These are phyloP conservation scores for Penicillium sp. DNA, from an alignment of 2,329 filamentous ascomycete species.

Conservation along the genomic window DNA sequence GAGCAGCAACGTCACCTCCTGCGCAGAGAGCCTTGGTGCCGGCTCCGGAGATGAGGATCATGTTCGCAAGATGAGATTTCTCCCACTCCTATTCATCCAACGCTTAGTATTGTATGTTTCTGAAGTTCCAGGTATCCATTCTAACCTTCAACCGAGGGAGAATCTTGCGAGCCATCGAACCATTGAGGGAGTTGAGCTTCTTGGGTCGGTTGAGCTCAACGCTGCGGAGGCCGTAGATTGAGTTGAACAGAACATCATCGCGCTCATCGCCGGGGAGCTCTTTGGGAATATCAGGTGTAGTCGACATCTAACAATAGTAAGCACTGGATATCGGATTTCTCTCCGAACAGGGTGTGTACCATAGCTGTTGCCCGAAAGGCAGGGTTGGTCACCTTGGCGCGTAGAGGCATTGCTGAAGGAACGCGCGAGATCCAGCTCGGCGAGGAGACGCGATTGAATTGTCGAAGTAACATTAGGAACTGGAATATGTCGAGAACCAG, in stretches of 20 bases:
- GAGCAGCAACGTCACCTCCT: conserved; percentile 80
- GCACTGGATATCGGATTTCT: conserved; percentile 9
- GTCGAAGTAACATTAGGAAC: conserved; percentile 46
- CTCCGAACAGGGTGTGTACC: conserved; percentile 44
- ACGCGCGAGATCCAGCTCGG: conserved; percentile 48
- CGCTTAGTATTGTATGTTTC: conserved; percentile 12
- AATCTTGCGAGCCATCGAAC: conserved; percentile 94
- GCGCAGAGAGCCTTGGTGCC: conserved; percentile 86
- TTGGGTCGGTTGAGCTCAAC: conserved; percentile 90
- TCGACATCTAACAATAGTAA: conserved; percentile 43
- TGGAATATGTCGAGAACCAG: conserved; percentile 18
- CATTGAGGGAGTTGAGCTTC: conserved; percentile 90
- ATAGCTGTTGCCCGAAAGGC: conserved; percentile 53
- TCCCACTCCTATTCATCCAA: conserved; percentile 67
- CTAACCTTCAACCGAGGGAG: conserved; percentile 69
- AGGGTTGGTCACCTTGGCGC: conserved; percentile 68
- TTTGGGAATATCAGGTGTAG: conserved; percentile 39
- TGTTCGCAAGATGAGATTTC: conserved; percentile 89
- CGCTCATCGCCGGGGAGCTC: conserved; percentile 67
- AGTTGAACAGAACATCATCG: conserved; percentile 91
- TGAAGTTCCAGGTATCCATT: neutral
- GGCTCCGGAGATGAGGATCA: conserved; percentile 86
- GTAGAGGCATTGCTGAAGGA: conserved; percentile 67
- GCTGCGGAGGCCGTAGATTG: conserved; percentile 81
- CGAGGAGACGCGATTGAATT: conserved; percentile 37